phyloP scores from a whole-genome alignment of 805 yeast species.

The Sugiyamaella americana region DNA sequence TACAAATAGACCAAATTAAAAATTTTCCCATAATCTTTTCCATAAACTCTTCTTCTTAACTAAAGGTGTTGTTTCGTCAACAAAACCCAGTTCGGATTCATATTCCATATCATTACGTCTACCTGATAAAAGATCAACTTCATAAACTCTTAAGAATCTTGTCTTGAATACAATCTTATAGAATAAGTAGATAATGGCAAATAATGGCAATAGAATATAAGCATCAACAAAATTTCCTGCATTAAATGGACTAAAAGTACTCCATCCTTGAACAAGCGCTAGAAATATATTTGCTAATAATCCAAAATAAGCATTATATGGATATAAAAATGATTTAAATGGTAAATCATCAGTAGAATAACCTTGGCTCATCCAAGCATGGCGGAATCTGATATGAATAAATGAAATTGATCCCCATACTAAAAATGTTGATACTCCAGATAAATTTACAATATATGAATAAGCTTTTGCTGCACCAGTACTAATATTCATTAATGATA shows the following conservation, averaged over 20 bases:
- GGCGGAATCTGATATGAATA: constrained; percentile 52
- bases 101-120: constrained; percentile 33
- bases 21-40: background rate
- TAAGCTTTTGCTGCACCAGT: constrained; percentile 59
- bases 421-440: constrained; percentile 62
- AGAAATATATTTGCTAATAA: constrained; percentile 45
- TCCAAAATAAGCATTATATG: constrained; percentile 46
- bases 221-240: constrained; percentile 54
- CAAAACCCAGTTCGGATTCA: background rate
- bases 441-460: constrained; percentile 51
- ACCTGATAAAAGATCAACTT: constrained; percentile 40
- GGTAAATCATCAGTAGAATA: constrained; percentile 44
- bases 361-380: constrained; percentile 40
- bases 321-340: constrained; percentile 46
- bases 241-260: constrained; percentile 52
- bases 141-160: constrained; percentile 35
- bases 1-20: background rate
- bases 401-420: constrained; percentile 60
- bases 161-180: constrained; percentile 35
- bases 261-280: constrained; percentile 62
- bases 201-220: constrained; percentile 57
- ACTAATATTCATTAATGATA: constrained; percentile 51
- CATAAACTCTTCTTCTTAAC: background rate
- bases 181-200: constrained; percentile 39
- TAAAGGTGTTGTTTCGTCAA: background rate